phyloP scores from a whole-genome alignment of 192 early-diverging fungal species.

The Gonapodya prolifera region DNA sequence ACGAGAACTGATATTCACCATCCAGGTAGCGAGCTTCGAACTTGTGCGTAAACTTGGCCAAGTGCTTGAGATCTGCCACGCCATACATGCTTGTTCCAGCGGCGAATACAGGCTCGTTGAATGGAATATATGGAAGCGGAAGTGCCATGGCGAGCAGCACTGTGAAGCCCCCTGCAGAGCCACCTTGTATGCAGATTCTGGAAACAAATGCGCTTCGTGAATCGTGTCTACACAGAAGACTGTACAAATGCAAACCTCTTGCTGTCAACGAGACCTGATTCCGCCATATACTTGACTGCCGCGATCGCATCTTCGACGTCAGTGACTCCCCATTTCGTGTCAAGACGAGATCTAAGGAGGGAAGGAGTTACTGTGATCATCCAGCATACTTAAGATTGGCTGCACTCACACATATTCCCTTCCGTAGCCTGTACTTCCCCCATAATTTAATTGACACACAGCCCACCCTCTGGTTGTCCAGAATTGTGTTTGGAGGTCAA shows the following conservation, averaged over 20 bases:
- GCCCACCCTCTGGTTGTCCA: slow-evolving; percentile 70
- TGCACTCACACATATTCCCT: slow-evolving; percentile 24
- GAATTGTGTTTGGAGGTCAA: slow-evolving; percentile 43
- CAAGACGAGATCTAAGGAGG: slow-evolving; percentile 39
- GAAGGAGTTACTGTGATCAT: not conserved
- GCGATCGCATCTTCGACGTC: slow-evolving; percentile 68
- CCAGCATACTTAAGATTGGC: not conserved
- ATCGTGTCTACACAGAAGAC: not conserved
- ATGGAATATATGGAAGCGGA: slow-evolving; percentile 13
- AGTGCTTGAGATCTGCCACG: slow-evolving; percentile 50
- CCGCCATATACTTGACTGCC: slow-evolving; percentile 47
- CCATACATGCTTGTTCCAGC: slow-evolving; percentile 58
- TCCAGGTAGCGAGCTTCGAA: slow-evolving; percentile 56
- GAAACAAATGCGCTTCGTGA: not conserved
- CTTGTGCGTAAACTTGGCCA: slow-evolving; percentile 68
- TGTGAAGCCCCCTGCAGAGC: slow-evolving; percentile 36
- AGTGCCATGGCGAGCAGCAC: slow-evolving; percentile 52
- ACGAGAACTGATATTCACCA: not conserved
- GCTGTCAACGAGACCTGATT: slow-evolving; percentile 39
- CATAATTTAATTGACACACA: slow-evolving; percentile 63
- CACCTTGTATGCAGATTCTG: not conserved
- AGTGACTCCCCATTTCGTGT: slow-evolving; percentile 57
- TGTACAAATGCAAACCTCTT: slow-evolving; percentile 26
- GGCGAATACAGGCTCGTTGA: slow-evolving; percentile 44
- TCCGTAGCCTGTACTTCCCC: slow-evolving; percentile 63